Evolutionary conservation across 305 asterid genomes (phyloP).

Genomic region (Solanum hybrid): DNA sequence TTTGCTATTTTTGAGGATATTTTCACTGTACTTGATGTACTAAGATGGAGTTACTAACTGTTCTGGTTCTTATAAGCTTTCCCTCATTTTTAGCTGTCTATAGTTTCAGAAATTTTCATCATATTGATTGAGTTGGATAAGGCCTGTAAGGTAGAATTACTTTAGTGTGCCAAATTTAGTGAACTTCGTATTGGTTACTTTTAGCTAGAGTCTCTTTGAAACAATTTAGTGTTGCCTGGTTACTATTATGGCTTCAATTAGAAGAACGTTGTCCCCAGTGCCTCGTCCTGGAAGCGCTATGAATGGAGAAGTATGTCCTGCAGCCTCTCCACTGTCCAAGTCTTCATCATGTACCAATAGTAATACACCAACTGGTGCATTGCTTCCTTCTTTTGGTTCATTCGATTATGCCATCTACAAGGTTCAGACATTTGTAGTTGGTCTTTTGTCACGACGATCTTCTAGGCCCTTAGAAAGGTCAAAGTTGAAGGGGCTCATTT

Average conservation of each 20-base stretch:
- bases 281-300: slow-evolving; percentile 39
- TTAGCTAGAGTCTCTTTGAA: slow-evolving; percentile 8
- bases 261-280: slow-evolving; percentile 61
- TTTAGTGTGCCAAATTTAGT: slow-evolving; percentile 6
- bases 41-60: not conserved
- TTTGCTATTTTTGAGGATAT: not conserved
- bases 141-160: not conserved
- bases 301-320: slow-evolving; percentile 48
- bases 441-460: slow-evolving; percentile 43
- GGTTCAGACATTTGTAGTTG: slow-evolving; percentile 32
- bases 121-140: not conserved
- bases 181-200: not conserved
- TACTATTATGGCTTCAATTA: slow-evolving; percentile 54
- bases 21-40: not conserved
- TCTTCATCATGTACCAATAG: slow-evolving; percentile 47
- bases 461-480: slow-evolving; percentile 48
- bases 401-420: slow-evolving; percentile 42
- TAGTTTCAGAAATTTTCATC: not conserved
- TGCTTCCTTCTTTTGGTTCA: slow-evolving; percentile 31
- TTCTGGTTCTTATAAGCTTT: not conserved
- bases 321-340: slow-evolving; percentile 58
- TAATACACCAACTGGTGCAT: slow-evolving; percentile 24
- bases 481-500: slow-evolving; percentile 46
- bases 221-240: slow-evolving; percentile 5
- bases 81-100: not conserved